These are phyloP conservation scores for Fragaria ananassa DNA, from an alignment of 306 rosid genomes.

Conservation along the genomic window DNA sequence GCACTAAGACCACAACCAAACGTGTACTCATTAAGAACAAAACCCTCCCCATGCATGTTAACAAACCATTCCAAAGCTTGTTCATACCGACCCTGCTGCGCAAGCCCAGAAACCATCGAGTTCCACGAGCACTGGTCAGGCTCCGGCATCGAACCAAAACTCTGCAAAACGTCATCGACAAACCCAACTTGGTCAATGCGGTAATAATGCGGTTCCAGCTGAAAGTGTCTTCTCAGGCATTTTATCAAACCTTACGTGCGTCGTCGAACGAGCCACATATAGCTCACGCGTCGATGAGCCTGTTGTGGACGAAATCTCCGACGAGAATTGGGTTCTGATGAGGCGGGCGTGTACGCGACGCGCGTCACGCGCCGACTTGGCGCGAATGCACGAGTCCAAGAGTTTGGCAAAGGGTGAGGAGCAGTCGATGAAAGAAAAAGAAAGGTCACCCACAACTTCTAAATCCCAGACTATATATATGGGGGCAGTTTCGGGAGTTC, in stretches of 20 bases:
- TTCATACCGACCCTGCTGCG: neutral
- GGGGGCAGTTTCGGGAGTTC: no score
- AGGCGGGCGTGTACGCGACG: neutral
- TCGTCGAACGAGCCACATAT: slow-evolving; percentile 26
- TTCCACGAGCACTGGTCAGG: slow-evolving; percentile 31
- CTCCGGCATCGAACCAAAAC: slow-evolving; percentile 17
- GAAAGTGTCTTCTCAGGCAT: slow-evolving; percentile 25
- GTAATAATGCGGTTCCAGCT: slow-evolving; percentile 23
- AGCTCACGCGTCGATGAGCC: slow-evolving; percentile 24
- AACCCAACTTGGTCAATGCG: slow-evolving; percentile 17
- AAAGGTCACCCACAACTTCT: slow-evolving; percentile 20
- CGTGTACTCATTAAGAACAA: slow-evolving; percentile 22
- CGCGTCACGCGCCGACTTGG: no score
- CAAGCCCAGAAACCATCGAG: slow-evolving; percentile 23
- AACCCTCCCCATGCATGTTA: slow-evolving; percentile 27
- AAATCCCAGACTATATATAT: no score
- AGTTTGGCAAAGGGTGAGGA: slow-evolving; percentile 18
- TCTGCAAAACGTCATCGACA: slow-evolving; percentile 37
- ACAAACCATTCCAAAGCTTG: no score
- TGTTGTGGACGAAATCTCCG: slow-evolving; percentile 6
- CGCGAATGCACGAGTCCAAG: no score
- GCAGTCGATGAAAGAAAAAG: slow-evolving; percentile 11
- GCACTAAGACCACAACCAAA: slow-evolving; percentile 30
- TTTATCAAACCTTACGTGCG: slow-evolving; percentile 27
- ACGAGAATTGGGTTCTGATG: slow-evolving; percentile 20